Conservation (phyloP, 2,329 filamentous ascomycete genomes). For the Diaporthe velutina region DNA sequence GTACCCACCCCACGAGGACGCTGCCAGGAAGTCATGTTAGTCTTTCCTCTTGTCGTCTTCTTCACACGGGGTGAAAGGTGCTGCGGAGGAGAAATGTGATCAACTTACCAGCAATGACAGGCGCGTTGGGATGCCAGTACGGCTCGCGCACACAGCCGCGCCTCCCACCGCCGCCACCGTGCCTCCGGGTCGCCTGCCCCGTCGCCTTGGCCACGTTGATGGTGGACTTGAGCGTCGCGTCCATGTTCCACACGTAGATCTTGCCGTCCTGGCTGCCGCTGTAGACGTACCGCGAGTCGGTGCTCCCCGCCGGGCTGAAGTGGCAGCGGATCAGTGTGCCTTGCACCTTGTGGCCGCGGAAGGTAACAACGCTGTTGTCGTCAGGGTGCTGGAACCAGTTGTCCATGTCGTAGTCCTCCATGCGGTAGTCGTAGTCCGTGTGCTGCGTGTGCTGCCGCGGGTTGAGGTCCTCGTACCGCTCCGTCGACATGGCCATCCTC, state of each 20-base stretch:
- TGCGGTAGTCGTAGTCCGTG: slow-evolving; percentile 81
- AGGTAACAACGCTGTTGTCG: slow-evolving; percentile 94
- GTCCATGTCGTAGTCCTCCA: slow-evolving; percentile 73
- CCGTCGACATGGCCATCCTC: slow-evolving; percentile 85
- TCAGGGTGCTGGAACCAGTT: slow-evolving; percentile 80
- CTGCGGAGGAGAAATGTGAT: background rate
- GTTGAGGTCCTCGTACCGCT: slow-evolving; percentile 69
- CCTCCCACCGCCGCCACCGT: slow-evolving; percentile 33
- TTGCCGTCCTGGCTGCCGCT: slow-evolving; percentile 90
- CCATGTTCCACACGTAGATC: slow-evolving; percentile 93
- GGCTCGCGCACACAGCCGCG: slow-evolving; percentile 87
- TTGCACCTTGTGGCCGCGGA: slow-evolving; percentile 89
- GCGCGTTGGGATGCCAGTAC: slow-evolving; percentile 89
- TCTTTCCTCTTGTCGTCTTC: background rate
- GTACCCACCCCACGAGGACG: slow-evolving; percentile 86
- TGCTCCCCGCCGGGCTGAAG: slow-evolving; percentile 89
- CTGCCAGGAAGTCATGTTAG: slow-evolving; percentile 55
- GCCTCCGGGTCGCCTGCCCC: background rate
- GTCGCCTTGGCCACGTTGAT: slow-evolving; percentile 85
- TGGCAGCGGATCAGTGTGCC: slow-evolving; percentile 95
- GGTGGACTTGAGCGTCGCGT: slow-evolving; percentile 83
- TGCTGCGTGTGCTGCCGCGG: slow-evolving; percentile 64
- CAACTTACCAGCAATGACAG: slow-evolving; percentile 76
- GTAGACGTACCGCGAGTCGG: slow-evolving; percentile 93
- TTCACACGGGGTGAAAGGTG: background rate